These are phyloP conservation scores for Sophora flavescens DNA, from an alignment of 306 rosid species.

Conservation along the genomic window DNA sequence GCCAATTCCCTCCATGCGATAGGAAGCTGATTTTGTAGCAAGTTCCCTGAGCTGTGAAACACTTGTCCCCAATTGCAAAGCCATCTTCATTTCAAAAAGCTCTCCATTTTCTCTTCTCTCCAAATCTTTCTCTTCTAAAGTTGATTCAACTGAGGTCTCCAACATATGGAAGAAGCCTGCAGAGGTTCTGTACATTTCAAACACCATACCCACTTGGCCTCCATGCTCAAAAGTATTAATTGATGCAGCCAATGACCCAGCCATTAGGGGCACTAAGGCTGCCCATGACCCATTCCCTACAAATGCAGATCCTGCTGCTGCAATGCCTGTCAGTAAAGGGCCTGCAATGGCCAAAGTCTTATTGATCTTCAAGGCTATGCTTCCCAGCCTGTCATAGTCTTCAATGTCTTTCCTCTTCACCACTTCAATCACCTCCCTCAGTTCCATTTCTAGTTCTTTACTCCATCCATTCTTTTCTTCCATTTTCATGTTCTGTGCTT, in stretches of 20 bases:
- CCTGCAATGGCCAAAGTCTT: conserved; percentile 62
- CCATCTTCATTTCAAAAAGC: conserved; percentile 58
- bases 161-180: conserved; percentile 55
- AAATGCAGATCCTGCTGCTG: conserved; percentile 55
- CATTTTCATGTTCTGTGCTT: no score
- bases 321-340: conserved; percentile 63
- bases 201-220: conserved; percentile 66
- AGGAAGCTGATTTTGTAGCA: conserved; percentile 52
- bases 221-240: conserved; percentile 62
- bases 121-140: conserved; percentile 56
- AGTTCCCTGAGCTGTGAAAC: conserved; percentile 55
- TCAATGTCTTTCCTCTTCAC: conserved; percentile 56
- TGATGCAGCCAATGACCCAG: conserved; percentile 53
- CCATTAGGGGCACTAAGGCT: conserved; percentile 45
- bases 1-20: conserved; percentile 45
- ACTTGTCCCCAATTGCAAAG: conserved; percentile 62
- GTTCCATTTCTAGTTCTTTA: conserved; percentile 49
- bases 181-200: conserved; percentile 62
- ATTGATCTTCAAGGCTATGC: conserved; percentile 56
- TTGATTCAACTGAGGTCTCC: conserved; percentile 48
- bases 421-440: conserved; percentile 57
- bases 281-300: conserved; percentile 47
- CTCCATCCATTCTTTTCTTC: conserved; percentile 58
- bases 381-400: conserved; percentile 68
- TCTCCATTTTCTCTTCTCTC: conserved; percentile 64